Conservation (phyloP, 1,139 yeast genomes). For the Pichia sp. region DNA sequence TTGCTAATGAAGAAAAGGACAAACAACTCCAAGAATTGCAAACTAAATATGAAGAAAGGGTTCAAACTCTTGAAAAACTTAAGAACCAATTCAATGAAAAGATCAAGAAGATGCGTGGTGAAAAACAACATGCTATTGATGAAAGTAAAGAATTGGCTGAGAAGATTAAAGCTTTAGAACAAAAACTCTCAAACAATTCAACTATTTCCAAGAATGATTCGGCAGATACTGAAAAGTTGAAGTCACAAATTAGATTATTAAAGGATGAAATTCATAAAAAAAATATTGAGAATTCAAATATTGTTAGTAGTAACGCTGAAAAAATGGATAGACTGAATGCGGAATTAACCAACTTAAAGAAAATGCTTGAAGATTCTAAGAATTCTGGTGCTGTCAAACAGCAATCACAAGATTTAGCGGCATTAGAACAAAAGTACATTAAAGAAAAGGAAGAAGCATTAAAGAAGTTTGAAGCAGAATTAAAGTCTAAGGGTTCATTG, state of each 20-base stretch:
- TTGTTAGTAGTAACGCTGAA: slow-evolving; percentile 7
- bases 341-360: slow-evolving; percentile 17
- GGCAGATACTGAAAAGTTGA: slow-evolving; percentile 14
- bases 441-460: slow-evolving; percentile 22
- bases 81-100: slow-evolving; percentile 26
- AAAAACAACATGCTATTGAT: slow-evolving; percentile 21
- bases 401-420: slow-evolving; percentile 6
- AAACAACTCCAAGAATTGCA: slow-evolving; percentile 7
- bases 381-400: slow-evolving; percentile 1
- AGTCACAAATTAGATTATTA: slow-evolving; percentile 13
- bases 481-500: slow-evolving; percentile 3
- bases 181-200: slow-evolving; percentile 6
- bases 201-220: background rate
- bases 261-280: slow-evolving; percentile 16
- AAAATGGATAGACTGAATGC: slow-evolving; percentile 14
- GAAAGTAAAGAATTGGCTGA: slow-evolving; percentile 17
- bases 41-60: slow-evolving; percentile 13
- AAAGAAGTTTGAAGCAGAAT: slow-evolving; percentile 19
- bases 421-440: slow-evolving; percentile 16
- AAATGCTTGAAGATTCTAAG: slow-evolving; percentile 16
- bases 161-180: slow-evolving; percentile 17
- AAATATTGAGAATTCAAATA: slow-evolving; percentile 7
- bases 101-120: slow-evolving; percentile 21
- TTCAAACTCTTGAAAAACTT: slow-evolving; percentile 20
- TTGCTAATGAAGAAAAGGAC: background rate